Percentiles rank a stretch among this genome's conserved stretches.
These are phyloP conservation scores for Tricholoma hemisulphureum DNA, from an alignment of 768 basidiomycete species.

Conservation along the genomic window DNA sequence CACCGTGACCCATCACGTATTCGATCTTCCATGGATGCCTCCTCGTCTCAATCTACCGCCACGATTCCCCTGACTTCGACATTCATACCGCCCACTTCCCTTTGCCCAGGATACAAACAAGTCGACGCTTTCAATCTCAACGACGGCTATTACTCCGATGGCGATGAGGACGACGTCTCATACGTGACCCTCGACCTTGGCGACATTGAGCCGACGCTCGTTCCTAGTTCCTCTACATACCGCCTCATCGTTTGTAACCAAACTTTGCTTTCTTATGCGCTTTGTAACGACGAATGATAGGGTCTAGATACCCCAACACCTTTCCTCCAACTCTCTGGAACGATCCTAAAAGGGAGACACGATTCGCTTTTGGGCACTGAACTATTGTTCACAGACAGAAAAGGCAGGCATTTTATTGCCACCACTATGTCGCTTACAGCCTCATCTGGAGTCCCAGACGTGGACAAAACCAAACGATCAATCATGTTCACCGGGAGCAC, in stretches of 20 bases:
- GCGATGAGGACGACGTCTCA: slow-evolving; percentile 53
- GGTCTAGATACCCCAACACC: slow-evolving; percentile 78
- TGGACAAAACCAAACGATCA: slow-evolving; percentile 47
- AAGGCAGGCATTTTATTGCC: slow-evolving; percentile 38
- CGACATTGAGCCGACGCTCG: slow-evolving; percentile 66
- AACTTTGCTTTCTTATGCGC: background rate
- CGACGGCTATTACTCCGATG: slow-evolving; percentile 45
- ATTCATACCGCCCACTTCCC: slow-evolving; percentile 20
- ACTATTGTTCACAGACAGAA: slow-evolving; percentile 68
- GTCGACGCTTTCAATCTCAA: slow-evolving; percentile 69
- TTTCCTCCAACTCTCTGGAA: slow-evolving; percentile 74
- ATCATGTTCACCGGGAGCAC: slow-evolving; percentile 60
- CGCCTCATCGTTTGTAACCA: slow-evolving; percentile 66
- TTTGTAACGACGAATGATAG: slow-evolving; percentile 31
- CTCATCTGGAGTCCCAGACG: slow-evolving; percentile 34
- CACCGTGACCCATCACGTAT: too few species aligned
- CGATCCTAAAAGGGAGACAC: slow-evolving; percentile 69
- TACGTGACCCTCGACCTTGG: slow-evolving; percentile 80
- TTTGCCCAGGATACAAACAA: slow-evolving; percentile 62
- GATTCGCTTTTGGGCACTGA: slow-evolving; percentile 72
- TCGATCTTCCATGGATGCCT: background rate
- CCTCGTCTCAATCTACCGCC: background rate
- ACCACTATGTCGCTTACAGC: background rate
- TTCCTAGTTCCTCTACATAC: slow-evolving; percentile 69
- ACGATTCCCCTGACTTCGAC: background rate